Base-by-base conservation (phyloP, 352 stramenopile species). In the Phytophthora constricta region DNA sequence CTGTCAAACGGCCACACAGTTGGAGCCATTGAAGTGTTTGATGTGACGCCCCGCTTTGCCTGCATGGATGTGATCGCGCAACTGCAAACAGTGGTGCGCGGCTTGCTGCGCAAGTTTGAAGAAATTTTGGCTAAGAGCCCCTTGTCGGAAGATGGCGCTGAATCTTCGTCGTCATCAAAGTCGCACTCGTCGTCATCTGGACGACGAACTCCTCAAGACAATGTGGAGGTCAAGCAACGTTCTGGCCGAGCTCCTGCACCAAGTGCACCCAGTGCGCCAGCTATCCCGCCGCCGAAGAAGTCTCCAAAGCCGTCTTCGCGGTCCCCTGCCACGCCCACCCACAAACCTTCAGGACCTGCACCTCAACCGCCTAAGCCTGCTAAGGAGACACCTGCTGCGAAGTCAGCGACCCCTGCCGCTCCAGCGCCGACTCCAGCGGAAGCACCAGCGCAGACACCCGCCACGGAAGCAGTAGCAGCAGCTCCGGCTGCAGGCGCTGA, bases 1-100 rank as follows among this genome's bases (percentile, higher is more conserved):
- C 80, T 96, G 10, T 82, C 80, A n/a, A 92, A 88, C 25, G 86
- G 86, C 43, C 80, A 91, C 62, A 91, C 89, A 20, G 77, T 96
- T 20, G 88, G 88, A 37, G 79, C 77, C 3, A 82, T 96, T 53
- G 88, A 96, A 61, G 86, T 96, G 13, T 92, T 89, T 49, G 85
- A 95, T 56, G 57, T 59, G 26, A 74, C 59, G 11, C 71, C 77
- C 14, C 85, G 86, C 2, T 87, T 82, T 46, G 83, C 69, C 4
- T 96, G 88, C 50, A 82, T 86, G 65, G 82, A 93, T 46, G 80
- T 95, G 28, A 76, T 92, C 48, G 78, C 71, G 8, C 88, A 94
- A 58, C 72, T 96, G 28, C 84, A 96, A 58, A 79, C 80, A 1
- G 84, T 96, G 14, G 86, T 92, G 19, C 84, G 87, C 45, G 76